Evolutionary conservation across 2,329 filamentous ascomycete species (phyloP).

Genomic region (Coniella vitis): DNA sequence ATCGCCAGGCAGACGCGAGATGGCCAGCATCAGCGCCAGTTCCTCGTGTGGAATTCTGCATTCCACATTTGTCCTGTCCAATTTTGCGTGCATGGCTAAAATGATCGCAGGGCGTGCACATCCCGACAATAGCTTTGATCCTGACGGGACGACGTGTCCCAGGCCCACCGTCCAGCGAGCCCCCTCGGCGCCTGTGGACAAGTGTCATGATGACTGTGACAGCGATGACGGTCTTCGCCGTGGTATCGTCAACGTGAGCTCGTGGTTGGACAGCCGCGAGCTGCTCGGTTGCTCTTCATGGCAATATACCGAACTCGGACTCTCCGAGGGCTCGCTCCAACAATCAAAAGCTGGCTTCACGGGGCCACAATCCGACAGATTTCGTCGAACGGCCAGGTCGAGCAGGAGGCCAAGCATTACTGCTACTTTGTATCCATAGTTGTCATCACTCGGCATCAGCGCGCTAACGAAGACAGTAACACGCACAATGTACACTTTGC

Average conservation of each 20-base stretch:
- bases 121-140: neutral
- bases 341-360: too few relatives aligned
- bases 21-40: too few relatives aligned
- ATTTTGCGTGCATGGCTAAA: constrained; percentile 4
- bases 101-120: neutral
- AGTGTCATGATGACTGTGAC: neutral
- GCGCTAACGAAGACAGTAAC: too few relatives aligned
- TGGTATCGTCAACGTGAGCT: neutral
- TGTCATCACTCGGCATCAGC: too few relatives aligned
- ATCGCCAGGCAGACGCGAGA: neutral
- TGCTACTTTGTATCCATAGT: too few relatives aligned
- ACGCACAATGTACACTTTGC: neutral
- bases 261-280: neutral
- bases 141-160: neutral
- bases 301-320: too few relatives aligned
- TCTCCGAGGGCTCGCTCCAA: too few relatives aligned
- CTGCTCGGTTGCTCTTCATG: neutral
- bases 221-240: neutral
- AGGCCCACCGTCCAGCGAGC: constrained; percentile 1
- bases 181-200: neutral
- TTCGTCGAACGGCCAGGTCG: too few relatives aligned
- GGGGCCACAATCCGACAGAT: too few relatives aligned
- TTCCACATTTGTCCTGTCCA: neutral
- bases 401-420: too few relatives aligned
- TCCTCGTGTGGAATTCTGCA: too few relatives aligned